phyloP scores from a whole-genome alignment of 768 basidiomycete genomes.

The Amanita subjunquillea region DNA sequence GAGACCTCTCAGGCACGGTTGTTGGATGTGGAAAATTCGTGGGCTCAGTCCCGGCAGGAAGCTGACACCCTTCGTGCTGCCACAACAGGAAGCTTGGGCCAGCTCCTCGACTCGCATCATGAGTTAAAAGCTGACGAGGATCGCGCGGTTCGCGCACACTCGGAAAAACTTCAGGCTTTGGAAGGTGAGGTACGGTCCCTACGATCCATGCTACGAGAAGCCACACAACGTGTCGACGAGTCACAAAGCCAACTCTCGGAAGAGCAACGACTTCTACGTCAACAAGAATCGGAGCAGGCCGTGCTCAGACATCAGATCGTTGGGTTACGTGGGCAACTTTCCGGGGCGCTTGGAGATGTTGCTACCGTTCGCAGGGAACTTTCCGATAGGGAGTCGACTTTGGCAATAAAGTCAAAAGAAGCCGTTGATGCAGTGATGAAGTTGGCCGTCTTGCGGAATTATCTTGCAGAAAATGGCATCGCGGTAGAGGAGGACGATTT shows the following conservation, averaged over 20 bases:
- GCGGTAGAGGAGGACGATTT: constrained; percentile 65
- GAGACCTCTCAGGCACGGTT: constrained; percentile 59
- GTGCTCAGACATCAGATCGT: constrained; percentile 63
- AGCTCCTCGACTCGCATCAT: constrained; percentile 81
- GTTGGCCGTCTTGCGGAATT: constrained; percentile 69
- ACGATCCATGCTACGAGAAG: constrained; percentile 72
- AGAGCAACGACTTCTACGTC: constrained; percentile 55
- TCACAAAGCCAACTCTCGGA: constrained; percentile 52
- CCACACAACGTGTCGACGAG: constrained; percentile 61
- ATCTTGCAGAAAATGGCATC: constrained; percentile 85
- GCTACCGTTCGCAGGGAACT: constrained; percentile 65
- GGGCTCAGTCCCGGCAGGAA: constrained; percentile 88
- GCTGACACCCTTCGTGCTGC: constrained; percentile 82
- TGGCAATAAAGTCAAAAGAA: constrained; percentile 55
- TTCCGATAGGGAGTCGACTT: constrained; percentile 49
- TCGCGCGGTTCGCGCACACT: constrained; percentile 59
- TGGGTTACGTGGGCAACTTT: constrained; percentile 64
- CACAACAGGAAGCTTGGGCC: constrained; percentile 78
- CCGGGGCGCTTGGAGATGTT: constrained; percentile 54
- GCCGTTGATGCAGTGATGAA: constrained; percentile 64
- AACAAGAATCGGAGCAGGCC: constrained; percentile 55
- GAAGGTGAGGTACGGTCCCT: constrained; percentile 70
- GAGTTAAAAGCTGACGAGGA: constrained; percentile 82
- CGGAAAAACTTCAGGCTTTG: constrained; percentile 74
- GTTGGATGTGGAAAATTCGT: constrained; percentile 79